Evolutionary conservation across 2,329 filamentous ascomycete genomes (phyloP).

Genomic region (Scolecobasidium constrictum): DNA sequence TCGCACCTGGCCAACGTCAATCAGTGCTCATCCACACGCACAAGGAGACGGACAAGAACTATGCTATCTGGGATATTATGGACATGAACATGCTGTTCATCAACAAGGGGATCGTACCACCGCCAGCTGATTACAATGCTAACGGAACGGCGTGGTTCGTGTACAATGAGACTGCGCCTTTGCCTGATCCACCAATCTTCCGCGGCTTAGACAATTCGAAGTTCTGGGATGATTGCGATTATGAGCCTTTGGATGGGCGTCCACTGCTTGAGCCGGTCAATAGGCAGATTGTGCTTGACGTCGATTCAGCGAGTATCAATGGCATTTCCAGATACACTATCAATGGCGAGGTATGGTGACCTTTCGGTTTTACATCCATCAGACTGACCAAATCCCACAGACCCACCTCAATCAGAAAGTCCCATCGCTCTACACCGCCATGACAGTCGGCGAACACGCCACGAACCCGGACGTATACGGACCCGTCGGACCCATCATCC

Average conservation of each 20-base stretch:
- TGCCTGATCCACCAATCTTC: not conserved
- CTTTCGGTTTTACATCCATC: too few species aligned
- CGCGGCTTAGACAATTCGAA: not conserved
- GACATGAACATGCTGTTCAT: constrained; percentile 2
- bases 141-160: constrained; percentile 3
- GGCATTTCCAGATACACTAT: constrained; percentile 3
- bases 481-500: constrained; percentile 46
- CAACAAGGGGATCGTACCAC: constrained; percentile 1
- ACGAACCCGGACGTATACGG: constrained; percentile 36
- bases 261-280: constrained; percentile 51
- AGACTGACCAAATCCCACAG: not conserved
- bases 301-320: not conserved
- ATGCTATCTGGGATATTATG: not conserved
- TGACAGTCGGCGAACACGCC: constrained; percentile 41
- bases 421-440: constrained; percentile 65
- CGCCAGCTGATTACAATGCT: not conserved
- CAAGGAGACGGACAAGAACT: not conserved
- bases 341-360: not conserved
- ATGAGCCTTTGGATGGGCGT: constrained; percentile 54
- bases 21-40: constrained; percentile 4
- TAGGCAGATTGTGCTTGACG: constrained; percentile 20
- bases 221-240: constrained; percentile 3
- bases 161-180: not conserved
- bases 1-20: constrained; percentile 4
- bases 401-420: constrained; percentile 67